These are phyloP conservation scores for Monascus ruber DNA, from an alignment of 2,329 filamentous ascomycete genomes.

Conservation along the genomic window DNA sequence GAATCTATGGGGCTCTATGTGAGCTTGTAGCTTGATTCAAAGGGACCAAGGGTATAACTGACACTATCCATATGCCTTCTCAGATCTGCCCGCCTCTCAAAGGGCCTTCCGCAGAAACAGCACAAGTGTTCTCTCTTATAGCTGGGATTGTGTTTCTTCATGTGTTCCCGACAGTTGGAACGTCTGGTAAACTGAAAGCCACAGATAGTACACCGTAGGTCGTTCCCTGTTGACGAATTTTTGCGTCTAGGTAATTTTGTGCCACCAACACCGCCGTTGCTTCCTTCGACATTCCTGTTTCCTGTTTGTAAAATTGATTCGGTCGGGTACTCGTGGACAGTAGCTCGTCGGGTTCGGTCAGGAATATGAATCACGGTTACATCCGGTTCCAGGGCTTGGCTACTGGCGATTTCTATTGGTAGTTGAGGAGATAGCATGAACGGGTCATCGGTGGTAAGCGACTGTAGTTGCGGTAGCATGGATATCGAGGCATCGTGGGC, in stretches of 20 bases:
- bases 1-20: slow-evolving; percentile 51
- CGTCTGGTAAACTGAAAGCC: slow-evolving; percentile 68
- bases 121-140: slow-evolving; percentile 63
- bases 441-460: too few relatives aligned
- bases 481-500: too few relatives aligned
- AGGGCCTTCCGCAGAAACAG: slow-evolving; percentile 58
- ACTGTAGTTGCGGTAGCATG: too few relatives aligned
- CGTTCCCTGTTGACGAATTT: slow-evolving; percentile 38
- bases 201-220: slow-evolving; percentile 64
- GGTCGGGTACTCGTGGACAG: slow-evolving; percentile 1
- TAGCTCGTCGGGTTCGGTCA: slow-evolving; percentile 1
- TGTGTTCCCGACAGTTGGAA: slow-evolving; percentile 79
- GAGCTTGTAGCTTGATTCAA: neutral
- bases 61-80: slow-evolving; percentile 44
- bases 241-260: slow-evolving; percentile 1
- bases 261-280: neutral
- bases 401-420: neutral
- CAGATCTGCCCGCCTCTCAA: slow-evolving; percentile 74
- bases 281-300: slow-evolving; percentile 2
- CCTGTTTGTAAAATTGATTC: slow-evolving; percentile 5
- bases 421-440: neutral
- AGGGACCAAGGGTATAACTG: slow-evolving; percentile 16
- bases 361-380: neutral
- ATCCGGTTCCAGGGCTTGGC: slow-evolving; percentile 1
- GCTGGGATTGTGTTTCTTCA: slow-evolving; percentile 70